phyloP scores from a whole-genome alignment of 176 grass and related monocot species.

The Thinopyrum elongatum region DNA sequence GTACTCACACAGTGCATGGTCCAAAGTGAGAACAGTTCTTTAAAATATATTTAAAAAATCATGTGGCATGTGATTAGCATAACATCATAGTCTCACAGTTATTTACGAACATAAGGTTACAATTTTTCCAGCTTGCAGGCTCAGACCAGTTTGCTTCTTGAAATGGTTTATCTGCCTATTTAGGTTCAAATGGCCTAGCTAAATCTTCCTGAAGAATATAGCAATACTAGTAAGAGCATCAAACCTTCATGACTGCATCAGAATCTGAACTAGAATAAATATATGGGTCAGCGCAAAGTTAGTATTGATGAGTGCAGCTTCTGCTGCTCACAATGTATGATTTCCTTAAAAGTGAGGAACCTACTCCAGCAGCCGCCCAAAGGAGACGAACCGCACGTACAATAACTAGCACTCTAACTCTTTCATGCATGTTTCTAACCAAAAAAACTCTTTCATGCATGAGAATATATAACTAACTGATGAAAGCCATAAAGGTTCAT shows the following conservation, averaged over 20 bases:
- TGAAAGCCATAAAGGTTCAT: neutral
- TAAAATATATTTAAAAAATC: neutral
- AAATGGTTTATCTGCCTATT: neutral
- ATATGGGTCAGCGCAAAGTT: neutral
- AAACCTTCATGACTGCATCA: neutral
- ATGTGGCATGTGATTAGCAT: neutral
- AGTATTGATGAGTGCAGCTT: neutral
- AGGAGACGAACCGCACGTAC: neutral
- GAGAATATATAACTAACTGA: neutral
- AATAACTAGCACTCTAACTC: neutral
- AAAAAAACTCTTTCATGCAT: conserved; percentile 2
- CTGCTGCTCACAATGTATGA: neutral
- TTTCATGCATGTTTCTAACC: neutral
- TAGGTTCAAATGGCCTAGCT: neutral
- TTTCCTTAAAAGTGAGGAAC: conserved; percentile 1
- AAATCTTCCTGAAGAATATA: neutral
- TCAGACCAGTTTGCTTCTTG: neutral
- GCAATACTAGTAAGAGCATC: neutral
- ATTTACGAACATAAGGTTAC: neutral
- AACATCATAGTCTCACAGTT: neutral
- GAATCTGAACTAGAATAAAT: neutral
- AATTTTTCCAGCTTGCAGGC: neutral
- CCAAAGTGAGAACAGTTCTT: neutral
- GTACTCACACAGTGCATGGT: neutral
- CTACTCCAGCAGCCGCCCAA: neutral